Conservation (phyloP, 768 basidiomycete genomes). For the Rubroboletus pulcherrimus region DNA sequence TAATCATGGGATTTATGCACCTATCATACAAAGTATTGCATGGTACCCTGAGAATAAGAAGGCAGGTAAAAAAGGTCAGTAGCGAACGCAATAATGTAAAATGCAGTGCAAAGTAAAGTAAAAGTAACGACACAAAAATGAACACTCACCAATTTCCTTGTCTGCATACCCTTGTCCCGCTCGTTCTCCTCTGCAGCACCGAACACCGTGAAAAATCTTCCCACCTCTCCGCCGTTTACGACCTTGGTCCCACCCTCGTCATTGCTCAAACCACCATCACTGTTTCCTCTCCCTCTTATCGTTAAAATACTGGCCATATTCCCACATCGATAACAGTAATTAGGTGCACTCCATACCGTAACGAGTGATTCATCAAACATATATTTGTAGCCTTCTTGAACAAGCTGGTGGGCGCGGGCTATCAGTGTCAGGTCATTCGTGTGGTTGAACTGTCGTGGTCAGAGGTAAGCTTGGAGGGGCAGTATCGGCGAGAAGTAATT, state of each 20-base stretch:
- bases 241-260: neutral
- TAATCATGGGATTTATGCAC: slow-evolving; percentile 3
- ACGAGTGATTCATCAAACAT: slow-evolving; percentile 94
- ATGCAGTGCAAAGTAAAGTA: neutral
- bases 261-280: slow-evolving; percentile 12
- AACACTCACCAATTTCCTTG: slow-evolving; percentile 62
- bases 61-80: neutral
- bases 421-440: slow-evolving; percentile 84
- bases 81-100: neutral
- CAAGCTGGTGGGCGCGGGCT: slow-evolving; percentile 94
- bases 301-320: slow-evolving; percentile 92
- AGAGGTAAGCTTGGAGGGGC: slow-evolving; percentile 1
- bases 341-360: slow-evolving; percentile 91
- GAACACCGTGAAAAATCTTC: slow-evolving; percentile 74
- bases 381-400: slow-evolving; percentile 93
- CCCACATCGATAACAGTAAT: slow-evolving; percentile 83
- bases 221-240: slow-evolving; percentile 17
- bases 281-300: slow-evolving; percentile 57
- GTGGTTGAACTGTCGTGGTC: slow-evolving; percentile 74
- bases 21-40: slow-evolving; percentile 39
- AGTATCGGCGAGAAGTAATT: neutral
- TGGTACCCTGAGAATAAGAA: slow-evolving; percentile 28
- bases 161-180: slow-evolving; percentile 74
- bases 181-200: slow-evolving; percentile 89
- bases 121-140: neutral